These are phyloP conservation scores for Craterostigma plantagineum DNA, from an alignment of 257 asterid genomes.

Conservation along the genomic window DNA sequence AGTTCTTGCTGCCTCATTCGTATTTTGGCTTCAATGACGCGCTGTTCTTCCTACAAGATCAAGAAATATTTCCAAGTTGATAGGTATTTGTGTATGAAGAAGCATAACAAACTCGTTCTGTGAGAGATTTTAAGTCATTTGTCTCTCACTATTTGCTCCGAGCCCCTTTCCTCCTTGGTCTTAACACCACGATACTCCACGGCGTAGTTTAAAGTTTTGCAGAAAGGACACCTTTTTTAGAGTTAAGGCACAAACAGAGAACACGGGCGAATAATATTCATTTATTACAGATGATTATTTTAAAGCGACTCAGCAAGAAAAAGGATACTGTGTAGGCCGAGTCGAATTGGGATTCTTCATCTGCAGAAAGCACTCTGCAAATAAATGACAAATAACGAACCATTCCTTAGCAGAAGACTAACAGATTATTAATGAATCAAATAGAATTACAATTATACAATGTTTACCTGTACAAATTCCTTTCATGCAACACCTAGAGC, in stretches of 20 bases:
- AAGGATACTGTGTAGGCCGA: constrained; percentile 97
- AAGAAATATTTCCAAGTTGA: constrained; percentile 3
- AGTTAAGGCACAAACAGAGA: constrained; percentile 26
- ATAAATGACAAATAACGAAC: constrained; percentile 6
- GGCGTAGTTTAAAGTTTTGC: constrained; percentile 82
- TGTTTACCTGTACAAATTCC: constrained; percentile 90
- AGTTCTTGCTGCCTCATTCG: constrained; percentile 90
- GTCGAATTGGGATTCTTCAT: constrained; percentile 92
- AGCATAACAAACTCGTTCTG: background rate
- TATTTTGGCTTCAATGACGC: constrained; percentile 96
- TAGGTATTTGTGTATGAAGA: too few species aligned
- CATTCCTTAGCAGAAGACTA: too few species aligned
- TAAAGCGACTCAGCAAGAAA: constrained; percentile 1
- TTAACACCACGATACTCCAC: constrained; percentile 92
- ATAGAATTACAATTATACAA: constrained; percentile 2
- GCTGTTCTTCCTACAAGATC: constrained; percentile 68
- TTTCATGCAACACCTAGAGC: constrained; percentile 93
- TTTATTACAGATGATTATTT: background rate
- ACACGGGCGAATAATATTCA: background rate
- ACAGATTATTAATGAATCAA: background rate
- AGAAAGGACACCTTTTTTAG: constrained; percentile 70
- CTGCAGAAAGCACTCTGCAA: constrained; percentile 86
- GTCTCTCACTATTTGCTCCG: constrained; percentile 82
- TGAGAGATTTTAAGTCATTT: constrained; percentile 5
- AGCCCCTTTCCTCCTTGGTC: constrained; percentile 87